These are phyloP conservation scores for Acacia melanoxylon DNA, from an alignment of 306 rosid species.

Conservation along the genomic window DNA sequence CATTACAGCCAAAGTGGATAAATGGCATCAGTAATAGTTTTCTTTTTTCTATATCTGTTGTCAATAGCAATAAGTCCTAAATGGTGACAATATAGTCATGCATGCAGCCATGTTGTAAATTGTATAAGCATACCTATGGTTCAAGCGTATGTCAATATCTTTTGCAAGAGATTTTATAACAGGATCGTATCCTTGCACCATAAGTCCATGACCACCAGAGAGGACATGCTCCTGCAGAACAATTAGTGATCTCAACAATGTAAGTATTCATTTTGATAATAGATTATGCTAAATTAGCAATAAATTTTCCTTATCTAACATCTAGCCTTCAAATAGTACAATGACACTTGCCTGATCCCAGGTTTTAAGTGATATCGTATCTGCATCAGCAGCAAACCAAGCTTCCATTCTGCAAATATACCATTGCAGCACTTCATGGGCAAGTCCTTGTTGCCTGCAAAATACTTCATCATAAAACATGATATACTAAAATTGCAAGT, in stretches of 20 bases:
- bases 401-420: slow-evolving; percentile 83
- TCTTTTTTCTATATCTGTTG: neutral
- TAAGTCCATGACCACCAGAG: slow-evolving; percentile 84
- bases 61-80: neutral
- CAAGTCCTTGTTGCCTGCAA: slow-evolving; percentile 68
- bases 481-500: slow-evolving; percentile 20
- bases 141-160: slow-evolving; percentile 61
- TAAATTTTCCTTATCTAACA: neutral
- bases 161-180: slow-evolving; percentile 70
- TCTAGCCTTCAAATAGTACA: slow-evolving; percentile 26
- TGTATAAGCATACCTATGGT: slow-evolving; percentile 56
- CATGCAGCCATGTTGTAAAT: slow-evolving; percentile 7
- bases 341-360: slow-evolving; percentile 81
- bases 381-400: slow-evolving; percentile 88
- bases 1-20: neutral
- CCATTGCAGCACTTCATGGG: slow-evolving; percentile 75
- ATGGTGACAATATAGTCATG: slow-evolving; percentile 14
- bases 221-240: slow-evolving; percentile 66
- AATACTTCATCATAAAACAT: slow-evolving; percentile 15
- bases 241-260: slow-evolving; percentile 25
- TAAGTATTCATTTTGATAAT: slow-evolving; percentile 31
- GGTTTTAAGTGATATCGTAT: slow-evolving; percentile 68
- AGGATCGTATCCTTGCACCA: slow-evolving; percentile 79
- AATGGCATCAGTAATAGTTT: neutral
- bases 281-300: slow-evolving; percentile 5